Base-by-base conservation (phyloP, 108 stramenopile species). In the Fragilaria radians region DNA sequence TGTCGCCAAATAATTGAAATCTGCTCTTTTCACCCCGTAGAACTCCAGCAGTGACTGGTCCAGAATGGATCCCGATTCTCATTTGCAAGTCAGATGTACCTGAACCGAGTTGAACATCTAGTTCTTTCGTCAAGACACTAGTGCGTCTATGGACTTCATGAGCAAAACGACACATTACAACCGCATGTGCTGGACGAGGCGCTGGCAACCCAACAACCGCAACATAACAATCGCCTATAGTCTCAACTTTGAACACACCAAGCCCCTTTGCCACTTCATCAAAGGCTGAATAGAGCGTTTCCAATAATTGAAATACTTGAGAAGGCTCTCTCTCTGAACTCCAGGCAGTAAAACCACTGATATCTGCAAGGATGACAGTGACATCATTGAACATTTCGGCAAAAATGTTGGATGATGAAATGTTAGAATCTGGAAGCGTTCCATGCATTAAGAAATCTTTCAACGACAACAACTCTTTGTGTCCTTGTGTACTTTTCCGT, bases 201-300 rank as follows among this genome's bases (percentile, higher is more conserved):
- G 21, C 2, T 4, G 27, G 24, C 23, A 34, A 26, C 3, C 48
- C 53, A 26, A 19, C 26, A 26, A 56, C 61, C n/a, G 70, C 73
- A 61, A 80, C 66, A 62, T 83, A 83, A 25, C 78, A 79, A 70
- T 83, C 82, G 25, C 79, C 80, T 24, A 81, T 81, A 22, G 80
- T 81, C 52, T 81, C 77, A 2, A 81, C 79, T 59, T 81, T 77
- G 60, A 73, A 77, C 11, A 75, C 74, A 5, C 45, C n/a, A n/a
- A 70, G 76, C 59, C 68, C 71, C 7, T 42, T 48, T 0, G 71
- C 79, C 9, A 74, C 51, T 31, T 71, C 64, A 30, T 81, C 79
- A 17, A 77, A 51, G 47, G 58, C 68, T 0, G 45, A 61, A 56
- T 81, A 81, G 9, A 81, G 54, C 33, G 66, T 63, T 28, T 81